phyloP scores from a whole-genome alignment of 352 stramenopile genomes.

The Globisporangium camurandrum region DNA sequence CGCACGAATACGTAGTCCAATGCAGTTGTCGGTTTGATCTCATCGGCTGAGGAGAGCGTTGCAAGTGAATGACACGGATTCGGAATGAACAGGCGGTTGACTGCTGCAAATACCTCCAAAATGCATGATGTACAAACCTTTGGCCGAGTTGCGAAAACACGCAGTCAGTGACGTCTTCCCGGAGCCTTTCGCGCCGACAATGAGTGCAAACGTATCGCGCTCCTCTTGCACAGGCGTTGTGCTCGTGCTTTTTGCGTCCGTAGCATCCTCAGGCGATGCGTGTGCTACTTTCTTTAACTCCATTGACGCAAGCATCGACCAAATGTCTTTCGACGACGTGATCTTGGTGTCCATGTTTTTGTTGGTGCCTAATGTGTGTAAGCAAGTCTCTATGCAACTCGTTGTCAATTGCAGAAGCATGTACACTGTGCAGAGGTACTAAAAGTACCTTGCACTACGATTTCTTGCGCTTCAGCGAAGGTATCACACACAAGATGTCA shows the following conservation, averaged over 20 bases:
- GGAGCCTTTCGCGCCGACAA: constrained; percentile 52
- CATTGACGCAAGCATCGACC: constrained; percentile 52
- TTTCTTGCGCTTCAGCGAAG: constrained; percentile 11
- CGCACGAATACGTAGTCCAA: constrained; percentile 89
- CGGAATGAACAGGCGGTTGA: too few relatives aligned
- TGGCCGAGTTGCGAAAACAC: constrained; percentile 57
- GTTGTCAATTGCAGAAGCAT: too few relatives aligned
- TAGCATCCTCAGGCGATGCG: constrained; percentile 10
- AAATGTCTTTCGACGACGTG: constrained; percentile 57
- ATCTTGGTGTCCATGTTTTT: constrained; percentile 9
- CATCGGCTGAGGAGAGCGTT: constrained; percentile 33
- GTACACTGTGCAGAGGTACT: too few relatives aligned
- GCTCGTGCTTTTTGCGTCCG: constrained; percentile 10
- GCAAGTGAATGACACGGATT: constrained; percentile 7
- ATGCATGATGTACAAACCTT: constrained; percentile 23
- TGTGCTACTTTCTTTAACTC: constrained; percentile 25
- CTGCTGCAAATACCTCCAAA: too few relatives aligned
- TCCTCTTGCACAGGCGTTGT: constrained; percentile 28
- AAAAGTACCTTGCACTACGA: constrained; percentile 9
- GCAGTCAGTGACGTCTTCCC: constrained; percentile 81
- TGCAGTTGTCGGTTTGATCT: constrained; percentile 88
- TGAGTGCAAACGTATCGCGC: constrained; percentile 64
- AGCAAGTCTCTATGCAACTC: too few relatives aligned
- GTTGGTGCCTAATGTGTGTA: too few relatives aligned
- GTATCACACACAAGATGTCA: background rate